phyloP scores from a whole-genome alignment of 164 flowering plant species.

The Warburgia ugandensis region DNA sequence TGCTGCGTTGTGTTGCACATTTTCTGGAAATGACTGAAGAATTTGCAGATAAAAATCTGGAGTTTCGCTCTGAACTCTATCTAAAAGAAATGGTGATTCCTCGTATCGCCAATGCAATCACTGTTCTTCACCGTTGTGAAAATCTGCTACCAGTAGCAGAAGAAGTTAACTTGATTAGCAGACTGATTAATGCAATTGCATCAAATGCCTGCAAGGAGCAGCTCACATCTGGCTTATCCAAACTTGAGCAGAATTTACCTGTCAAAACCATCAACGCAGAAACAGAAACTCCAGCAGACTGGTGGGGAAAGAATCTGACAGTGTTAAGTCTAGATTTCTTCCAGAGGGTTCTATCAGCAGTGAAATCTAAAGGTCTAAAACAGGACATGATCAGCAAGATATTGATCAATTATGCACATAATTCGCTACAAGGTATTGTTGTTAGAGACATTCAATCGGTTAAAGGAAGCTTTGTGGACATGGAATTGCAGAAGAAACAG shows the following conservation, averaged over 20 bases:
- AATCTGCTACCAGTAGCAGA: slow-evolving; percentile 67
- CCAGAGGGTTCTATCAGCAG: slow-evolving; percentile 65
- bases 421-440: slow-evolving; percentile 57
- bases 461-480: slow-evolving; percentile 44
- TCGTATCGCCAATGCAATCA: slow-evolving; percentile 61
- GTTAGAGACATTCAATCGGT: slow-evolving; percentile 45
- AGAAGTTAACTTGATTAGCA: slow-evolving; percentile 52
- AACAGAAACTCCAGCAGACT: slow-evolving; percentile 61
- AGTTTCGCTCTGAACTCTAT: slow-evolving; percentile 45
- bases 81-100: slow-evolving; percentile 68
- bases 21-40: slow-evolving; percentile 93
- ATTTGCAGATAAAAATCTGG: slow-evolving; percentile 70
- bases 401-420: slow-evolving; percentile 73
- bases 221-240: slow-evolving; percentile 71
- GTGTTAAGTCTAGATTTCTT: slow-evolving; percentile 75
- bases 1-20: slow-evolving; percentile 61
- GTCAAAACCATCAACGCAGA: slow-evolving; percentile 35
- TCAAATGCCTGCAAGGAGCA: slow-evolving; percentile 88
- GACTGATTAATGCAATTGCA: slow-evolving; percentile 64
- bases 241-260: slow-evolving; percentile 59
- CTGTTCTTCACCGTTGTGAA: slow-evolving; percentile 76
- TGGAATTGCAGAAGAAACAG: slow-evolving; percentile 71
- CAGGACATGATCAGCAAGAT: slow-evolving; percentile 73
- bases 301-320: slow-evolving; percentile 88
- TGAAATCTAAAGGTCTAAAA: slow-evolving; percentile 78